Base-by-base conservation (phyloP, 805 yeast genomes). In the Yarrowia phangngaensis region DNA sequence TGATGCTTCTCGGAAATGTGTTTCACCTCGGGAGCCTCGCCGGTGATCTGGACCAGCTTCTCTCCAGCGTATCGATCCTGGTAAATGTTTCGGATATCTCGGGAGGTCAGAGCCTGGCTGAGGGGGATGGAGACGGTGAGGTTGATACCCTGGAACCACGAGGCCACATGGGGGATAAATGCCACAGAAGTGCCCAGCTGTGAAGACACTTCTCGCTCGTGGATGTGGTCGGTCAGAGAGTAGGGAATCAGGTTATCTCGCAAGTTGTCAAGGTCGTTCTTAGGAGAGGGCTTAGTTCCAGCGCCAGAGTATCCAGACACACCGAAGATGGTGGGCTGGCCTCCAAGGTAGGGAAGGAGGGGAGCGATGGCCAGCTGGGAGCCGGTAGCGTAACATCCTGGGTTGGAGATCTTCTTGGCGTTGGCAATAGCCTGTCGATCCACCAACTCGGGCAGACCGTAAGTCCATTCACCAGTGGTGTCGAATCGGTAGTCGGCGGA, bases 371-470 rank as follows among this genome's bases (percentile, higher is more conserved):
- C 89, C 19, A 88, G 68, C 71, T 92, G 97, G 11, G 97, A 92
- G 52, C 94, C 97, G 35, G 99, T 92, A n/a, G 98, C 97, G 64
- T 89, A 92, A 72, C 99, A 92, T 38, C 98, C 99, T 2, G 99
- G 99, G 69, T 92, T 92, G 4, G 97, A 82, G 54, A 92, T 84
- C 64, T 84, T 85, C 60, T 75, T 73, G 14, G 97, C 90, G 11
- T 70, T 61, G 27, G 84, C 76, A 58, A 92, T 84, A 8, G 62
- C 62, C 8, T 69, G 62, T 64, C 98, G 79, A 51, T 77, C 79
- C 4, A 53, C 51, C 60, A 92, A 74, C 69, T 92, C 99, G 7
- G 99, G 99, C 58, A 92, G 76, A 38, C 99, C 99, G 64, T 92
- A 92, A 4, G 74, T 71, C 98, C 99, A 92, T 58, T 82, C 80